phyloP scores from a whole-genome alignment of 2,329 filamentous ascomycete species.

The Diaporthe longicolla region DNA sequence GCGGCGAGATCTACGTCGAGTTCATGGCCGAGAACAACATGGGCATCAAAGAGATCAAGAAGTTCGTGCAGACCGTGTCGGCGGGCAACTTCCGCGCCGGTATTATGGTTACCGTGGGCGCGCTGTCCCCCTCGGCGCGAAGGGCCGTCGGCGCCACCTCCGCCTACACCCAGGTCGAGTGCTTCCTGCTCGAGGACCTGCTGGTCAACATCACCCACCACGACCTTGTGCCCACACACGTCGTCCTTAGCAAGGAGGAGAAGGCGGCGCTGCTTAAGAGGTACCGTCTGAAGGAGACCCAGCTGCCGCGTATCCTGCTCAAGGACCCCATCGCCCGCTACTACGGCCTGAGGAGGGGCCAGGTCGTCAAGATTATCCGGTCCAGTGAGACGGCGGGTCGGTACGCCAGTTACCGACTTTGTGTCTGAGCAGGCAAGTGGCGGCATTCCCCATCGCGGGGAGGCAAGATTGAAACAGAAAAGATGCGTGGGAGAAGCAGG shows the following conservation, averaged over 20 bases:
- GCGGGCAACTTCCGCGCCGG: conserved; percentile 88
- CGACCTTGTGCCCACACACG: conserved; percentile 94
- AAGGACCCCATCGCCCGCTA: conserved; percentile 95
- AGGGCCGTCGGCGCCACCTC: conserved; percentile 87
- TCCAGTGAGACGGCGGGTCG: conserved; percentile 95
- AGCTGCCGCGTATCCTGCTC: conserved; percentile 91
- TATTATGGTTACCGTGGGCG: conserved; percentile 87
- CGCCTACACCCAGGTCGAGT: conserved; percentile 86
- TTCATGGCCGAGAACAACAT: conserved; percentile 85
- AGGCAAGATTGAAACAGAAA: background rate
- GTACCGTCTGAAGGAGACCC: conserved; percentile 97
- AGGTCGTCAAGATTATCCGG: conserved; percentile 98
- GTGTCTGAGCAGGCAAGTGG: conserved; percentile 61
- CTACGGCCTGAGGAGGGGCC: conserved; percentile 87
- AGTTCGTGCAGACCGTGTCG: conserved; percentile 86
- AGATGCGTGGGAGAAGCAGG: background rate
- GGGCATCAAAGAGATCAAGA: conserved; percentile 92
- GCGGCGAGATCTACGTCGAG: conserved; percentile 93
- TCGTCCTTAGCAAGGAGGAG: conserved; percentile 90
- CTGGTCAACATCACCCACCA: conserved; percentile 99
- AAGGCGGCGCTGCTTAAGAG: conserved; percentile 87
- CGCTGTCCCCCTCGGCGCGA: conserved; percentile 88
- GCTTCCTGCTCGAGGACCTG: conserved; percentile 95
- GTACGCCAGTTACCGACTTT: conserved; percentile 92
- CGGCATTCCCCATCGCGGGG: background rate